A percentile compares a stretch with the other conserved stretches of the same genome.
Evolutionary conservation across 106 monocot species (phyloP).

Genomic region (Agapanthus africanus): DNA sequence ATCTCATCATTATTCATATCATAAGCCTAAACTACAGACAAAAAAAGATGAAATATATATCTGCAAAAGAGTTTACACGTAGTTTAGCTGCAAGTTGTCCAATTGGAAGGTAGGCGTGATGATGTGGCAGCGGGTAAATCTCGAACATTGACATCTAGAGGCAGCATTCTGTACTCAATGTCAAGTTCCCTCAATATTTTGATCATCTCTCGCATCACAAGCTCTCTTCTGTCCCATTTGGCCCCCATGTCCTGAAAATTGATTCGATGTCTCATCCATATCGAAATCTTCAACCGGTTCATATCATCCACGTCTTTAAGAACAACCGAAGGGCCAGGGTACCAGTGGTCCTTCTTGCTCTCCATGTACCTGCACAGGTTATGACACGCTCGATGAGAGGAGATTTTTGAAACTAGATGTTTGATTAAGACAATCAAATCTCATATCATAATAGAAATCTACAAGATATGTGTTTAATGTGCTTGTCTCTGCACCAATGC

Average conservation of each 20-base stretch:
- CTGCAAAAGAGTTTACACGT: background rate
- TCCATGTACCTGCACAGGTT: constrained; percentile 54
- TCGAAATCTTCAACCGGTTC: constrained; percentile 64
- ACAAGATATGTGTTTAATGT: background rate
- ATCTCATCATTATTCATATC: background rate
- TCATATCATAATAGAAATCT: background rate
- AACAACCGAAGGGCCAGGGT: constrained; percentile 41
- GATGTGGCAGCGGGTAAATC: constrained; percentile 43
- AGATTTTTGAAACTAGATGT: background rate
- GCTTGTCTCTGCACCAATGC: too few species aligned
- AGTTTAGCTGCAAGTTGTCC: constrained; percentile 34
- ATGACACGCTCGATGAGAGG: background rate
- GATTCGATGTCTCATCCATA: constrained; percentile 67
- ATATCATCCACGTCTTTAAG: constrained; percentile 74
- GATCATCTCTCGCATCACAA: constrained; percentile 65
- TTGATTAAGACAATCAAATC: background rate
- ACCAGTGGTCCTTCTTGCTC: constrained; percentile 70
- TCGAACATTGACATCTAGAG: constrained; percentile 59
- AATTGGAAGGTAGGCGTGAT: constrained; percentile 45
- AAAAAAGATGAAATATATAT: background rate
- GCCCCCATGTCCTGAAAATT: constrained; percentile 75
- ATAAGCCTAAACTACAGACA: background rate
- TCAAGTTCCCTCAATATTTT: constrained; percentile 52
- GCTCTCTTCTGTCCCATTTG: constrained; percentile 62
- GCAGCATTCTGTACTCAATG: constrained; percentile 76